These are phyloP conservation scores for Termitomyces sp. DNA, from an alignment of 768 basidiomycete species.

Conservation along the genomic window DNA sequence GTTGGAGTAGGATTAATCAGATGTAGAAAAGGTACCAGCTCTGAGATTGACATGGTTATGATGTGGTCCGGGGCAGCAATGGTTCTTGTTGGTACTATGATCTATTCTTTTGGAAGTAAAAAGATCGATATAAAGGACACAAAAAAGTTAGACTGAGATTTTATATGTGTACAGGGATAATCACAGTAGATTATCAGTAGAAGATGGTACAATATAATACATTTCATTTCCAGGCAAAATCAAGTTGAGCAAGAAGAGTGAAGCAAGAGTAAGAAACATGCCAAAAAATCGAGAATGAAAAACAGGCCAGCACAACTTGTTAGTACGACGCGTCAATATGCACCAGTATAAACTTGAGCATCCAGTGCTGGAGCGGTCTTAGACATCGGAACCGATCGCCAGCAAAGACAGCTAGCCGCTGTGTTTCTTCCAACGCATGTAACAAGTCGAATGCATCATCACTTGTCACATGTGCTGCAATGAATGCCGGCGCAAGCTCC, in stretches of 20 bases:
- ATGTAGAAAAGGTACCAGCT: constrained; percentile 14
- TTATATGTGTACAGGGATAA: not conserved
- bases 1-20: constrained; percentile 30
- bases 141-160: constrained; percentile 9
- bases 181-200: not conserved
- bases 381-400: not conserved
- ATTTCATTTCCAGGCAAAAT: not conserved
- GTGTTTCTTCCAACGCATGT: not conserved
- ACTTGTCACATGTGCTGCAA: not conserved
- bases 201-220: not conserved
- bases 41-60: constrained; percentile 33
- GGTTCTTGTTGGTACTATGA: constrained; percentile 68
- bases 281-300: not conserved
- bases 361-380: not conserved
- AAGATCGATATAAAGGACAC: constrained; percentile 19
- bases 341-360: not conserved
- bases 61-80: constrained; percentile 69
- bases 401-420: not conserved
- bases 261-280: not conserved
- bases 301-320: not conserved
- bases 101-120: constrained; percentile 49
- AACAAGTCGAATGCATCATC: not conserved
- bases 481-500: not conserved
- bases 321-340: not conserved
- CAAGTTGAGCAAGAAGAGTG: not conserved